phyloP scores from a whole-genome alignment of 2,329 filamentous ascomycete species.

The Aspergillus felis region DNA sequence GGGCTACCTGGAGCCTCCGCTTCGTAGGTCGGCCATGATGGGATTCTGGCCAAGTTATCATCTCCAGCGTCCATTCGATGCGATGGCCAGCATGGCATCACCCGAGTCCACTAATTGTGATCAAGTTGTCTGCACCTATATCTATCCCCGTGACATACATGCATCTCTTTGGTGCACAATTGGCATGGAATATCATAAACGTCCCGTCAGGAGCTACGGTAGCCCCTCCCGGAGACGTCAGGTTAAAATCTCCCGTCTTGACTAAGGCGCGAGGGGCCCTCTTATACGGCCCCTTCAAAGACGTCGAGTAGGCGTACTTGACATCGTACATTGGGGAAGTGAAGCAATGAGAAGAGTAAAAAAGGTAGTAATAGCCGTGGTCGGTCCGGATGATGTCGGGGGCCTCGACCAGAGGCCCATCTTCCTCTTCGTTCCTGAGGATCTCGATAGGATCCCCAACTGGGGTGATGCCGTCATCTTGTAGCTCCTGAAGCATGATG shows the following conservation, averaged over 20 bases:
- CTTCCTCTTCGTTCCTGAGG: conserved; percentile 57
- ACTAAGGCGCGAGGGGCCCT: conserved; percentile 29
- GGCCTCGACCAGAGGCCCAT: conserved; percentile 60
- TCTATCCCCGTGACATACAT: conserved; percentile 24
- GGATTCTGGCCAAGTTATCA: too few species aligned
- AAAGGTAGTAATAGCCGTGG: conserved; percentile 51
- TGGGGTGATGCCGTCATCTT: conserved; percentile 47
- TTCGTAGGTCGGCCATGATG: too few species aligned
- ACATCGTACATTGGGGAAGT: conserved; percentile 53
- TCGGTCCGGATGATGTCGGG: conserved; percentile 45
- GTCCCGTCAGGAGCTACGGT: conserved; percentile 22
- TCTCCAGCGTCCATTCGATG: not conserved
- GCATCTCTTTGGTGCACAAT: conserved; percentile 21
- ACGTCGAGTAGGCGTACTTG: conserved; percentile 51
- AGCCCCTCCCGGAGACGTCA: conserved; percentile 24
- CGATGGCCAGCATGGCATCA: not conserved
- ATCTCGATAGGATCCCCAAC: conserved; percentile 52
- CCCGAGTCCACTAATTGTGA: not conserved
- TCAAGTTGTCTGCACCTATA: conserved; percentile 14
- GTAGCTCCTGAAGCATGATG: conserved; percentile 36
- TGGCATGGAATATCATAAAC: conserved; percentile 29
- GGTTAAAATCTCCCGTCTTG: conserved; percentile 25
- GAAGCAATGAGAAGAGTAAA: conserved; percentile 60
- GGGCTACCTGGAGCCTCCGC: too few species aligned
- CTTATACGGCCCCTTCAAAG: conserved; percentile 34